Percentiles rank a stretch among this genome's conserved stretches.
These are phyloP conservation scores for Raffaelea ambrosiae DNA, from an alignment of 2,329 filamentous ascomycete genomes.

Conservation along the genomic window DNA sequence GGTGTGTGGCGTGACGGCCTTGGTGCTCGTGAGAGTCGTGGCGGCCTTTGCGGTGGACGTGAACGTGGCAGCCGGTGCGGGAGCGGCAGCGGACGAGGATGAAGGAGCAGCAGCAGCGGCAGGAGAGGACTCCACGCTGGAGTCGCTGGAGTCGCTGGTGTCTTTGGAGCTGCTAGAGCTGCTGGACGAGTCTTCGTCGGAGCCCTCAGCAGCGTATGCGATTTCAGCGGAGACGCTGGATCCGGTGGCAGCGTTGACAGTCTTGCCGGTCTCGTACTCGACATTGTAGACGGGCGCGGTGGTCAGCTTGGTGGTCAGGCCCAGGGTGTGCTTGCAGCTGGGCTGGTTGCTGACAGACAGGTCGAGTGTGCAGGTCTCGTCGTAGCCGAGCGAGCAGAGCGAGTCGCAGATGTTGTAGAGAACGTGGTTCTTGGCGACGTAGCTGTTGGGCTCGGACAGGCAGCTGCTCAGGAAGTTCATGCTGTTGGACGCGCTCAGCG, in stretches of 20 bases:
- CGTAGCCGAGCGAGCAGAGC: slow-evolving; percentile 37
- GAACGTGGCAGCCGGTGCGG: neutral
- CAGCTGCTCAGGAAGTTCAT: slow-evolving; percentile 45
- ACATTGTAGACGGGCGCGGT: slow-evolving; percentile 40
- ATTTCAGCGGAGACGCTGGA: slow-evolving; percentile 9
- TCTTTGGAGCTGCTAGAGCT: neutral
- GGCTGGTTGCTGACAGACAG: slow-evolving; percentile 38
- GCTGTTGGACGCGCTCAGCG: slow-evolving; percentile 47
- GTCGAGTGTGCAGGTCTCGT: slow-evolving; percentile 39
- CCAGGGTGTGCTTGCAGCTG: slow-evolving; percentile 36
- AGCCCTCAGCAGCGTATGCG: neutral
- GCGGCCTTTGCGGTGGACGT: neutral
- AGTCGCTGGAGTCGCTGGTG: neutral
- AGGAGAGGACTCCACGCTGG: neutral
- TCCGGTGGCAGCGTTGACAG: slow-evolving; percentile 23
- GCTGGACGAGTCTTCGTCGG: neutral
- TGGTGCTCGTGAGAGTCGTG: neutral
- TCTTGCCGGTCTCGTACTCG: slow-evolving; percentile 39
- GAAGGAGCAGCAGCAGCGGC: neutral
- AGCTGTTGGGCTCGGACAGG: slow-evolving; percentile 32
- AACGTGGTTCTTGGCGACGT: slow-evolving; percentile 42
- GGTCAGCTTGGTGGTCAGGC: slow-evolving; percentile 25
- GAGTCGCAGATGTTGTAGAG: slow-evolving; percentile 46
- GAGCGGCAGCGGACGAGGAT: neutral
- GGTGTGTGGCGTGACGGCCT: neutral